Base-by-base conservation (phyloP, 495 filamentous ascomycete species). In the Lepidopterella palustris region DNA sequence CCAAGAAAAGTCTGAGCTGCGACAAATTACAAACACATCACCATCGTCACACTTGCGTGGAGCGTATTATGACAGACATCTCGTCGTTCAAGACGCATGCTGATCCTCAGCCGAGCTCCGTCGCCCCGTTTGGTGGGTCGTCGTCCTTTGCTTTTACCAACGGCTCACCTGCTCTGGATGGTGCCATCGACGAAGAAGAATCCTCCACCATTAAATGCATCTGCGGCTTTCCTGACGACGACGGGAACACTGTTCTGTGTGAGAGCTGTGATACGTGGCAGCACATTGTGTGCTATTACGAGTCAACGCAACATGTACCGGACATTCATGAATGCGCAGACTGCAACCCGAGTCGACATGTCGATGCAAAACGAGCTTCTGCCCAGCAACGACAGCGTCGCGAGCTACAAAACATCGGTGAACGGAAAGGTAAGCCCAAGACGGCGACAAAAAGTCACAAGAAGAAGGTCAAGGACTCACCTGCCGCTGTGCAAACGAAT, bases 191-290 rank as follows among this genome's bases (percentile, higher is more conserved):
- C 58, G 89, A 92, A 63, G 89, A 95, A 73, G 90, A 95, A 71
- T 88, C 89, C 47, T 95, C 92, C 72, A 93, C 87, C 66, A 99
- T 99, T 78, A 95, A 92, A 79, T 99, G 93, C 81, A 92, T 97
- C 64, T 99, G 93, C 76, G 80, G 84, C 68, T 97, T 84, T 70
- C 65, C 82, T 68, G 91, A 96, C 77, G 93, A 97, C 80, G 93
- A 99, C 78, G 93, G 95, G 68, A 90, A 87, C 72, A 99, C 95
- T 57, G 93, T 99, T 57, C 89, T 87, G 74, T 99, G 93, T 80
- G 93, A 99, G 71, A 78, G 76, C 57, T 99, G 93, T 76, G 87
- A 96, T 70, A 95, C 90, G 45, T 99, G 93, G 93, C 93, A 99
- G 74, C 93, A 99, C 74, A 92, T 95, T 62, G 82, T 89, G 65